A percentile compares a stretch with the other conserved stretches of the same genome.
These are phyloP conservation scores for Marchantia paleacea DNA, from an alignment of 225 moss, liverwort and hornwort genomes.

Conservation along the genomic window DNA sequence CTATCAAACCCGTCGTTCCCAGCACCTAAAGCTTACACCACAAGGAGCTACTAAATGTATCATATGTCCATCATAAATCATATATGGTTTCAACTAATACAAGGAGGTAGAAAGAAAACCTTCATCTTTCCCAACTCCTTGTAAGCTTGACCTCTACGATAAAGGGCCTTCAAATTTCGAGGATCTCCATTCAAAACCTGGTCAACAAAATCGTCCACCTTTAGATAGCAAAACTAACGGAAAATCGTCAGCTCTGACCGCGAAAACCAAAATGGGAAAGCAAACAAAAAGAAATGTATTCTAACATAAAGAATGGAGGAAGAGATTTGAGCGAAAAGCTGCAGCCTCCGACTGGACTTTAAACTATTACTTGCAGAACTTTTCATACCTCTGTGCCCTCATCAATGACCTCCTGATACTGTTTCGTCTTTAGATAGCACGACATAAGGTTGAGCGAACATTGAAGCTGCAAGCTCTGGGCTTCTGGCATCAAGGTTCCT, in stretches of 20 bases:
- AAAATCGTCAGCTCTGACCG: neutral
- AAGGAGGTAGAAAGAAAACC: conserved; percentile 35
- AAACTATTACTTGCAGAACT: neutral
- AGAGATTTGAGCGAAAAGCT: no score
- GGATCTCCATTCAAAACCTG: conserved; percentile 75
- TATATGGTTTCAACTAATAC: no score
- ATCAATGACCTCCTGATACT: conserved; percentile 62
- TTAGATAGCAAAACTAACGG: neutral
- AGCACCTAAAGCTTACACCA: neutral
- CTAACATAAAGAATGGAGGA: no score
- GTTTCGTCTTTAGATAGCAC: conserved; percentile 79
- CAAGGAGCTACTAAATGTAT: neutral
- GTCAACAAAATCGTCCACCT: neutral
- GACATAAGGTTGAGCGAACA: conserved; percentile 96
- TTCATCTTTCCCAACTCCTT: conserved; percentile 67
- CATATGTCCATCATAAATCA: no score
- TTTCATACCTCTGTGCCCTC: conserved; percentile 71
- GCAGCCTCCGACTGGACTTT: no score
- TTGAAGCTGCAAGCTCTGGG: conserved; percentile 65
- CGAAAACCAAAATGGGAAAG: neutral
- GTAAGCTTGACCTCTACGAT: conserved; percentile 96
- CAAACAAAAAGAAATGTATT: neutral
- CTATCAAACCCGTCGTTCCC: neutral
- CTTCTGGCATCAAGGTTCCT: conserved; percentile 57
- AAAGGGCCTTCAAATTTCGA: conserved; percentile 77